Evolutionary conservation across 163 green algal species (phyloP).

Genomic region (Volvox carteri): DNA sequence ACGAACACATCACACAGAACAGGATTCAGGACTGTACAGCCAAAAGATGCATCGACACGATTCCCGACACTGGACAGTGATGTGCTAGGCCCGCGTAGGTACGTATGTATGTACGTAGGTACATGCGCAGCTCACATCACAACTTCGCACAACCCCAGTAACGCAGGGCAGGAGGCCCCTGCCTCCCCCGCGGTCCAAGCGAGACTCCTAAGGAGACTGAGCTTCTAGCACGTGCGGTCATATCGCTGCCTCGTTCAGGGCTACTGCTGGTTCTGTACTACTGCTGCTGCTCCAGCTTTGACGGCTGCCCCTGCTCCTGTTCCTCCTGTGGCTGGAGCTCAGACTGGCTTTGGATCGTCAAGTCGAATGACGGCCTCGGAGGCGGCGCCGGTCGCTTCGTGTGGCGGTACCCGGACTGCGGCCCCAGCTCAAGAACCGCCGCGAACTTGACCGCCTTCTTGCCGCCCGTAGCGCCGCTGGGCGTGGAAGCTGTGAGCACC

Average conservation of each 20-base stretch:
- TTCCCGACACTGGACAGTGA: no score
- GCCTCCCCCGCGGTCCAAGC: no score
- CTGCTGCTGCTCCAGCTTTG: neutral
- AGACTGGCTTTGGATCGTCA: neutral
- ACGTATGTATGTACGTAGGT: no score
- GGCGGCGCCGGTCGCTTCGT: neutral
- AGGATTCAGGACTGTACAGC: no score
- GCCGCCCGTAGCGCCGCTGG: neutral
- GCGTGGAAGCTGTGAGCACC: neutral
- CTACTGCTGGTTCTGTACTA: neutral
- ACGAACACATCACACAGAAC: no score
- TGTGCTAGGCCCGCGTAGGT: no score
- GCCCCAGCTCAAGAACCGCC: slow-evolving; percentile 36
- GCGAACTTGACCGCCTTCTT: slow-evolving; percentile 48
- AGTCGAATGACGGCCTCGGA: neutral
- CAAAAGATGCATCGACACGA: no score
- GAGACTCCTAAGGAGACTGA: no score
- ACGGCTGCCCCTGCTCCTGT: neutral
- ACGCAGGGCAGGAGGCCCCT: no score
- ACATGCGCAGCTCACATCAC: no score
- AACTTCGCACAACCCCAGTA: no score
- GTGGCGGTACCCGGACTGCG: slow-evolving; percentile 39
- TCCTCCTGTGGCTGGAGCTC: neutral
- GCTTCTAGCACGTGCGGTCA: no score
- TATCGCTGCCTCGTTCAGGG: neutral